These are phyloP conservation scores for Corylus avellana DNA, from an alignment of 306 rosid genomes.

Conservation along the genomic window DNA sequence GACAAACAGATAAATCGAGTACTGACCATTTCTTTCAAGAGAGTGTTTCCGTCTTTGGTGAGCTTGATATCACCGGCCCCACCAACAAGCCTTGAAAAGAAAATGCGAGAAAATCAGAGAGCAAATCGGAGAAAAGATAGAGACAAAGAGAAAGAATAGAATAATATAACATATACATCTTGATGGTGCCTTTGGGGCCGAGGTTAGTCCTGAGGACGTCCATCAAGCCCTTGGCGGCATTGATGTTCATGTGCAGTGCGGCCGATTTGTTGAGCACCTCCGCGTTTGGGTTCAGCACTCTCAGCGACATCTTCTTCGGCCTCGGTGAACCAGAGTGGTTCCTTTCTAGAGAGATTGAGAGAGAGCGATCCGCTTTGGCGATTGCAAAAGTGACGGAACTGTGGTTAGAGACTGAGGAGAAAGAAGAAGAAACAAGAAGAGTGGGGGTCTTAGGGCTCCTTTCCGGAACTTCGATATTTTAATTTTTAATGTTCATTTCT, in stretches of 20 bases:
- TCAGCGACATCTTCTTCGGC: constrained; percentile 54
- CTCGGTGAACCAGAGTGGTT: background rate
- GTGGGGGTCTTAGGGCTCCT: constrained; percentile 17
- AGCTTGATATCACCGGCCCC: constrained; percentile 97
- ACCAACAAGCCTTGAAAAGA: constrained; percentile 77
- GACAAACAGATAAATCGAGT: background rate
- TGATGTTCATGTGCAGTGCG: constrained; percentile 94
- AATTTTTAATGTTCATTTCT: background rate
- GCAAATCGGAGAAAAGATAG: background rate
- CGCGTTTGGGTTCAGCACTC: constrained; percentile 85
- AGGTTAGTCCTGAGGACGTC: constrained; percentile 93
- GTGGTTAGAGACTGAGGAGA: background rate
- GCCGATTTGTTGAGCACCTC: constrained; percentile 98
- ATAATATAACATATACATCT: constrained; percentile 43
- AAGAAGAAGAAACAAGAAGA: background rate
- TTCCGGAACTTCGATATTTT: constrained; percentile 6
- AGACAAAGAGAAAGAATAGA: background rate
- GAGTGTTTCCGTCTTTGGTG: constrained; percentile 96
- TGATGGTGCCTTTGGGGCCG: constrained; percentile 97
- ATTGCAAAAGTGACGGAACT: background rate
- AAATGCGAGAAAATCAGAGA: background rate
- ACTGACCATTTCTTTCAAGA: constrained; percentile 87
- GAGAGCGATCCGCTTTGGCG: background rate
- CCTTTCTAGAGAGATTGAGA: background rate
- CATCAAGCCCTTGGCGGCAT: constrained; percentile 94